Evolutionary conservation across 345 rosid genomes (phyloP).

Genomic region (Brassica juncea): DNA sequence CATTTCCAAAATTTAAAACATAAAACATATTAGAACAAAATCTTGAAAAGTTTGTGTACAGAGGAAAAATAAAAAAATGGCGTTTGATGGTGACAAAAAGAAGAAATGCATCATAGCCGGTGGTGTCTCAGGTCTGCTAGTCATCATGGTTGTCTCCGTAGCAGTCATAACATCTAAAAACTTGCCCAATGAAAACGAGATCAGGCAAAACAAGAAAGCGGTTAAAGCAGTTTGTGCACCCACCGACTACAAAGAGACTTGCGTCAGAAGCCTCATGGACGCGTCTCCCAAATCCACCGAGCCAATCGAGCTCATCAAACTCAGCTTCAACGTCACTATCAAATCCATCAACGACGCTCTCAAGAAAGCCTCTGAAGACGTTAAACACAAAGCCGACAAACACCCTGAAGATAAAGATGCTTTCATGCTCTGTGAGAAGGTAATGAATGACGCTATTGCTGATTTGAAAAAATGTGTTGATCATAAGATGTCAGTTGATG

Average conservation of each 20-base stretch:
- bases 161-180: slow-evolving; percentile 40
- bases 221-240: slow-evolving; percentile 61
- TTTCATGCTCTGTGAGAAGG: slow-evolving; percentile 50
- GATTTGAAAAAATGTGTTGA: slow-evolving; percentile 57
- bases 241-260: slow-evolving; percentile 55
- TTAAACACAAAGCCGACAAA: slow-evolving; percentile 46
- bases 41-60: slow-evolving; percentile 1
- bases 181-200: background rate
- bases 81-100: slow-evolving; percentile 26
- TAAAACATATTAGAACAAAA: background rate
- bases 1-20: background rate
- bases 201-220: slow-evolving; percentile 46
- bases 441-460: slow-evolving; percentile 55
- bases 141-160: slow-evolving; percentile 66
- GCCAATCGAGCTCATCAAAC: slow-evolving; percentile 59
- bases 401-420: slow-evolving; percentile 58
- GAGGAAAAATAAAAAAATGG: slow-evolving; percentile 9
- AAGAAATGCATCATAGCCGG: slow-evolving; percentile 51
- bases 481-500: slow-evolving; percentile 40
- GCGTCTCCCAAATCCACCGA: slow-evolving; percentile 52
- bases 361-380: slow-evolving; percentile 40
- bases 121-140: slow-evolving; percentile 51
- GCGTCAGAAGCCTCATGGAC: slow-evolving; percentile 46
- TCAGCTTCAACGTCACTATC: slow-evolving; percentile 50
- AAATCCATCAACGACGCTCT: slow-evolving; percentile 45